These are phyloP conservation scores for Colletotrichum tofieldiae DNA, from an alignment of 2,329 filamentous ascomycete genomes.

Conservation along the genomic window DNA sequence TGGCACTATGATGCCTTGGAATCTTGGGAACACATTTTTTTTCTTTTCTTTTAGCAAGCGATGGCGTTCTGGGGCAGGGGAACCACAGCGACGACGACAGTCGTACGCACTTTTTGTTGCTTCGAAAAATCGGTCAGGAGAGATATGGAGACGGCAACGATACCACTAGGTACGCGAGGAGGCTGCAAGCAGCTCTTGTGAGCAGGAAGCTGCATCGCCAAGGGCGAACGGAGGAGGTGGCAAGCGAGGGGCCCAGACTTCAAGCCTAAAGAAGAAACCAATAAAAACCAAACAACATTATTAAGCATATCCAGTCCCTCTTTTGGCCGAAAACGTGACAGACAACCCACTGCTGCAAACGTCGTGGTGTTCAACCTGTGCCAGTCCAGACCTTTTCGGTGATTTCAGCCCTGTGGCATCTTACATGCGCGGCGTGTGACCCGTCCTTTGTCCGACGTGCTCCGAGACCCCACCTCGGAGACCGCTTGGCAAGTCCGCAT, in stretches of 20 bases:
- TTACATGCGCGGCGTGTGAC: background rate
- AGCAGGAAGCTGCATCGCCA: slow-evolving; percentile 2
- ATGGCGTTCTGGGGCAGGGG: slow-evolving; percentile 33
- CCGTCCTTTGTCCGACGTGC: slow-evolving; percentile 14
- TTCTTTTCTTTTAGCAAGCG: slow-evolving; percentile 22
- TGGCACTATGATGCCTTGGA: slow-evolving; percentile 32
- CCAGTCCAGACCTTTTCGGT: background rate
- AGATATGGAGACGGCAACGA: background rate
- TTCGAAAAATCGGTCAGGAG: background rate
- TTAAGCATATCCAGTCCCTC: background rate
- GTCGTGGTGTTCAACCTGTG: background rate
- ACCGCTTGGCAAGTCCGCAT: slow-evolving; percentile 8
- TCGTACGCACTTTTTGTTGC: background rate
- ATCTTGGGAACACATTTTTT: background rate
- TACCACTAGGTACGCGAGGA: slow-evolving; percentile 29
- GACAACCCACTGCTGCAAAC: background rate
- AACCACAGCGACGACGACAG: slow-evolving; percentile 27
- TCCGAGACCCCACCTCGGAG: slow-evolving; percentile 25
- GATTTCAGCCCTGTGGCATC: slow-evolving; percentile 1
- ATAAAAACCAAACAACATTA: slow-evolving; percentile 2
- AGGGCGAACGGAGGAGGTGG: background rate
- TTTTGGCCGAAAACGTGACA: background rate
- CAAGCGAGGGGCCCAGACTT: background rate
- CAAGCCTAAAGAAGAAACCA: background rate
- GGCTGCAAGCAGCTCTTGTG: slow-evolving; percentile 2